Percentiles rank a stretch among this genome's conserved stretches.
Conservation (phyloP, 2,329 filamentous ascomycete genomes). For the Akanthomyces dipterigenus region DNA sequence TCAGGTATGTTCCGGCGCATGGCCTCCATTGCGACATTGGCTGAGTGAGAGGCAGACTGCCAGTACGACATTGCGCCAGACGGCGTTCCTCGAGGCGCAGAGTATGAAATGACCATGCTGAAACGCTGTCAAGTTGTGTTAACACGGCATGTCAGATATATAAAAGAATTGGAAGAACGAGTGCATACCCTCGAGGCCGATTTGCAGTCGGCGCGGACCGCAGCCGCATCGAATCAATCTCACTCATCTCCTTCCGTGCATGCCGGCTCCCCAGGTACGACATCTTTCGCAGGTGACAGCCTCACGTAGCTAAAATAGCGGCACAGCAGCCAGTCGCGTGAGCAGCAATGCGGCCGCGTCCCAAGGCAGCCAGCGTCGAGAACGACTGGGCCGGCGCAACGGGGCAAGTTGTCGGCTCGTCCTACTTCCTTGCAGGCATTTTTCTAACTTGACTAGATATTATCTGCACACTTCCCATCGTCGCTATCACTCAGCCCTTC, state of each 20-base stretch:
- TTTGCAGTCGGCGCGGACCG: not conserved
- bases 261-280: not conserved
- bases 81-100: constrained; percentile 7
- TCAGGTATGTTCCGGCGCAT: not conserved
- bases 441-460: not conserved
- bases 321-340: not conserved
- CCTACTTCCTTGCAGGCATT: not conserved
- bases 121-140: not conserved
- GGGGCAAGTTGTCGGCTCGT: not conserved
- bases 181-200: not conserved
- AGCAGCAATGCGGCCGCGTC: not conserved
- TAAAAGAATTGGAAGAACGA: not conserved
- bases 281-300: not conserved
- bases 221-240: not conserved
- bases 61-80: constrained; percentile 9
- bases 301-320: not conserved
- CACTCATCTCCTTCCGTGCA: not conserved
- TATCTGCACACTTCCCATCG: not conserved
- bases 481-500: not conserved
- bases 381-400: not conserved
- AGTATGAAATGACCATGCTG: not conserved
- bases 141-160: not conserved
- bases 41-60: constrained; percentile 4
- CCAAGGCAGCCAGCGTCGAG: not conserved
- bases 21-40: not conserved